Base-by-base conservation (phyloP, 2,329 filamentous ascomycete genomes). In the Aspergillus arachidicola region DNA sequence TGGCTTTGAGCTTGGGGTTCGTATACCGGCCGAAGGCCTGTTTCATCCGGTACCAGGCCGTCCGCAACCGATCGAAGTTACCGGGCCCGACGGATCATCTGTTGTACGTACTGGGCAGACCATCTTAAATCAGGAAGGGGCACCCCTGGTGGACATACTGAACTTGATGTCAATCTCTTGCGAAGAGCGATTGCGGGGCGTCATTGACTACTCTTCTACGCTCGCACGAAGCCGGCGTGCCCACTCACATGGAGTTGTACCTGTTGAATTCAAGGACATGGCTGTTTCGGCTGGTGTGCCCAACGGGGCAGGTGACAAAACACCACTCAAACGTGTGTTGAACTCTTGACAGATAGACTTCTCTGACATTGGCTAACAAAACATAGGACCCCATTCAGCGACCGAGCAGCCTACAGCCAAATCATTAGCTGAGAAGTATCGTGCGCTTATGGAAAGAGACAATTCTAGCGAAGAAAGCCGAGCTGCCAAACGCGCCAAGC, bases 81-180 rank as follows among this genome's bases (percentile, higher is more conserved):
- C 81, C 1, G 88, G 87, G 0, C 85, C 88, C 0, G 88, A 93
- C 69, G 86, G 84, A 4, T 82, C 86, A 36, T 84, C 86, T 14
- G 84, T 92, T 3, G 79, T 86, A 48, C 89, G 89, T 1, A 84
- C 83, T 16, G 89, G 89, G 2, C 87, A 87, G 23, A 92, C 91
- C 59, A 86, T 96, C 43, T 86, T 95, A 0, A 88, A 90, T 41
- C 91, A 93, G 51, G 79, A 81, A 56, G 79, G 79, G 50, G 87
- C 91, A 1, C 88, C 86, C 59, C 82, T 97, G 38, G 90, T 91
- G 16, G 93, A 97, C 65, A 91, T 97, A 68, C 80, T 97, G 51
- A 91, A 92, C 30, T 83, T 97, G 19, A 76, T 97, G 62, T 95
- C 93, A 6, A 85, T 97, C 61, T 91, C 92, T 21, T 89, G 92